Conservation (phyloP, 495 filamentous ascomycete genomes). For the Articulospora tetracladia region DNA sequence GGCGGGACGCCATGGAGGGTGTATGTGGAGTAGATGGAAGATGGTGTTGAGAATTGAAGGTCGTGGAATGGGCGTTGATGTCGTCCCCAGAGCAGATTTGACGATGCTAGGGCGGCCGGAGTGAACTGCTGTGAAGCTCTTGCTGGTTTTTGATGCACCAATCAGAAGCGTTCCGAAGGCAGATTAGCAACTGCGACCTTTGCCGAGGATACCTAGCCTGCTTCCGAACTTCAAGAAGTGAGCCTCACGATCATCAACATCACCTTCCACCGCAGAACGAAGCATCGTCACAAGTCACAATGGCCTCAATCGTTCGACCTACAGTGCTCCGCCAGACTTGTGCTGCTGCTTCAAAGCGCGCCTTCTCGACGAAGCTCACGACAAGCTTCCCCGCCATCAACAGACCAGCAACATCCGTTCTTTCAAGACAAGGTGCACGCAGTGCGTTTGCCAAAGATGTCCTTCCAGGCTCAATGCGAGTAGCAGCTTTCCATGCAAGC, state of each 20-base stretch:
- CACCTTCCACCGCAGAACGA: background rate
- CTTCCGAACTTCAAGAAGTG: background rate
- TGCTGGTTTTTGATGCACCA: slow-evolving; percentile 12
- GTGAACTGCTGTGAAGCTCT: background rate
- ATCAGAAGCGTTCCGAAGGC: slow-evolving; percentile 15
- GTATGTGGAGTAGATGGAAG: slow-evolving; percentile 12
- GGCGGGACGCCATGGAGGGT: slow-evolving; percentile 84
- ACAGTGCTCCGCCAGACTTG: slow-evolving; percentile 47
- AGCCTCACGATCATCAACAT: slow-evolving; percentile 3
- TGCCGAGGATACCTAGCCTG: slow-evolving; percentile 12
- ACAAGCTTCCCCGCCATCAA: slow-evolving; percentile 25
- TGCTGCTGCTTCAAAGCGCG: slow-evolving; percentile 23
- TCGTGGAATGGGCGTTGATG: slow-evolving; percentile 19
- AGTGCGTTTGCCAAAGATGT: slow-evolving; percentile 31
- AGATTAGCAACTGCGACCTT: slow-evolving; percentile 7
- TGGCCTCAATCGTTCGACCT: slow-evolving; percentile 54
- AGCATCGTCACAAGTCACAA: slow-evolving; percentile 22
- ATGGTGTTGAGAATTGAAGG: slow-evolving; percentile 13
- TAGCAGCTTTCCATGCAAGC: slow-evolving; percentile 72
- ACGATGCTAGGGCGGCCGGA: slow-evolving; percentile 6
- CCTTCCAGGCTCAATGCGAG: slow-evolving; percentile 32
- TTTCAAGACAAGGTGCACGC: slow-evolving; percentile 25
- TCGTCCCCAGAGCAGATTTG: slow-evolving; percentile 18
- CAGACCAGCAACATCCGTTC: slow-evolving; percentile 25
- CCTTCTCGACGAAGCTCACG: slow-evolving; percentile 25